phyloP scores from a whole-genome alignment of 2,329 filamentous ascomycete species.

The Xylariaceae sp. region DNA sequence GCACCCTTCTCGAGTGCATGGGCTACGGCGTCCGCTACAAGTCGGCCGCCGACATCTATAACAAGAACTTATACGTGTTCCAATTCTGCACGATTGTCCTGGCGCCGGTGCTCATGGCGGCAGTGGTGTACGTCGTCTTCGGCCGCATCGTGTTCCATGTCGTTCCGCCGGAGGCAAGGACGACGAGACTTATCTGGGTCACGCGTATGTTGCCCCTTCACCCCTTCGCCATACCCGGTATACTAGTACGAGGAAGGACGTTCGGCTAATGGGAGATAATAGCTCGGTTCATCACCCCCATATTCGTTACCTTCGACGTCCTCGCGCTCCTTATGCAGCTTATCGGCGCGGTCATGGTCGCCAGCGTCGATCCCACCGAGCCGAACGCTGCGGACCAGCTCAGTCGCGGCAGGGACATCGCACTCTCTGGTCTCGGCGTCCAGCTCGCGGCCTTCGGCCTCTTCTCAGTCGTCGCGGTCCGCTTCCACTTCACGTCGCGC shows the following conservation, averaged over 20 bases:
- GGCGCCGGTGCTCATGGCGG: slow-evolving; percentile 35
- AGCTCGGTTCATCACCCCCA: slow-evolving; percentile 26
- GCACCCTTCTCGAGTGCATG: slow-evolving; percentile 19
- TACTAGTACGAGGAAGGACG: background rate
- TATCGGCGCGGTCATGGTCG: slow-evolving; percentile 34
- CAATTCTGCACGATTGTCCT: slow-evolving; percentile 35
- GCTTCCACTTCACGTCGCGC: slow-evolving; percentile 42
- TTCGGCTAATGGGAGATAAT: too few relatives aligned
- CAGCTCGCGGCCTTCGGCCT: slow-evolving; percentile 43
- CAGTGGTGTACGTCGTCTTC: slow-evolving; percentile 34
- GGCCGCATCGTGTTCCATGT: slow-evolving; percentile 34
- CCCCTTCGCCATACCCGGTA: slow-evolving; percentile 7
- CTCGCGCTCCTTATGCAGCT: slow-evolving; percentile 39
- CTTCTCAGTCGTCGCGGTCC: slow-evolving; percentile 39
- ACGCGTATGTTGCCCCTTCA: slow-evolving; percentile 16
- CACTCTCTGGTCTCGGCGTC: slow-evolving; percentile 35
- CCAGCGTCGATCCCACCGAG: slow-evolving; percentile 29
- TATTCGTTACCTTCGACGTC: slow-evolving; percentile 34
- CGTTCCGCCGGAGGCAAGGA: slow-evolving; percentile 29
- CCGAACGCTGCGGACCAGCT: slow-evolving; percentile 26
- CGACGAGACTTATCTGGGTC: slow-evolving; percentile 32
- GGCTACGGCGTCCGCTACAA: slow-evolving; percentile 30
- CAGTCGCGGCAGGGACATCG: slow-evolving; percentile 32
- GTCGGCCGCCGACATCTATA: slow-evolving; percentile 22
- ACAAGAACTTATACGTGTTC: slow-evolving; percentile 25